phyloP scores from a whole-genome alignment of 2,329 filamentous ascomycete genomes.

The Penicillium janthinellum region DNA sequence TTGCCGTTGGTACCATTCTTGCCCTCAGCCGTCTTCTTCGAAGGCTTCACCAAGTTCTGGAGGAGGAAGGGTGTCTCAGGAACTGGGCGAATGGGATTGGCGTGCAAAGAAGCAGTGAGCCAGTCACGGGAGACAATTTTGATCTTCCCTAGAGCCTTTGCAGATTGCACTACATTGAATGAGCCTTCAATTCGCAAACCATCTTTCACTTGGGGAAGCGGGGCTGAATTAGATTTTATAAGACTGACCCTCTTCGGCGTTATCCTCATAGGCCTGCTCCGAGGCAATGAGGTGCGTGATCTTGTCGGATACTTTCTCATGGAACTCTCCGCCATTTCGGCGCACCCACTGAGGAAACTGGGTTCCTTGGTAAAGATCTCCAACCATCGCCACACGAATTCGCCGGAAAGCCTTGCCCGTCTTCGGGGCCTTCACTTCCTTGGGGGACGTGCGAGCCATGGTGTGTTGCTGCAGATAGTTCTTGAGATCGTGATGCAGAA shows the following conservation, averaged over 20 bases:
- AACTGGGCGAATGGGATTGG: slow-evolving; percentile 38
- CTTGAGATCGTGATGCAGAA: neutral
- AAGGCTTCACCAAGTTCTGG: slow-evolving; percentile 39
- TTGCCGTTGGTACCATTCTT: neutral
- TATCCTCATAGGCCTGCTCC: slow-evolving; percentile 60
- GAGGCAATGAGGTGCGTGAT: slow-evolving; percentile 76
- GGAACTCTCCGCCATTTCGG: slow-evolving; percentile 62
- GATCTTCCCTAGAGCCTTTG: slow-evolving; percentile 39
- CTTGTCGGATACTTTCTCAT: slow-evolving; percentile 51
- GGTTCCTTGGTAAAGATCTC: slow-evolving; percentile 56
- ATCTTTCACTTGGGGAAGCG: slow-evolving; percentile 6
- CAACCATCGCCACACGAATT: slow-evolving; percentile 59
- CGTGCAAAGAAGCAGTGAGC: slow-evolving; percentile 48
- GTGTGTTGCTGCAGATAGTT: neutral
- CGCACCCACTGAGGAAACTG: slow-evolving; percentile 69
- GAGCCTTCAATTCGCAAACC: neutral
- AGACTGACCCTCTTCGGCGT: slow-evolving; percentile 45
- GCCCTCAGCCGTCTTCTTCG: neutral
- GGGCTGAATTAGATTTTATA: neutral
- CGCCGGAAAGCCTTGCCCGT: slow-evolving; percentile 54
- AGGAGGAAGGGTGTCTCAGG: slow-evolving; percentile 38
- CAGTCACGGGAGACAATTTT: slow-evolving; percentile 52
- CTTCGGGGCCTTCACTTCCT: slow-evolving; percentile 6
- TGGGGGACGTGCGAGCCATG: neutral
- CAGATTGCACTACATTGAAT: slow-evolving; percentile 43